These are phyloP conservation scores for Zangia roseola DNA, from an alignment of 768 basidiomycete species.

Conservation along the genomic window DNA sequence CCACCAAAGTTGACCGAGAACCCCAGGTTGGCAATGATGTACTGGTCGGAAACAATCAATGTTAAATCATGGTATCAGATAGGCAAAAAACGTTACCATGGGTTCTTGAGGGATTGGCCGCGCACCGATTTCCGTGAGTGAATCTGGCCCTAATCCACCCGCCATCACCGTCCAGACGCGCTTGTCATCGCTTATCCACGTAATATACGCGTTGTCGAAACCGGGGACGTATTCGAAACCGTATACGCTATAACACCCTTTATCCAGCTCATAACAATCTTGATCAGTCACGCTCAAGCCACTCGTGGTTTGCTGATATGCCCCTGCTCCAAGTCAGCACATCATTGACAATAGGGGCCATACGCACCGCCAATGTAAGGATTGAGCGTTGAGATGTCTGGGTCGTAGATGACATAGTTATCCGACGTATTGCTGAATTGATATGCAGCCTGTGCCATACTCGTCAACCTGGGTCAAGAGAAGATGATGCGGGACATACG, in stretches of 20 bases:
- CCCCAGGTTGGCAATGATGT: conserved; percentile 70
- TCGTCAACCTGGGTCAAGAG: not conserved
- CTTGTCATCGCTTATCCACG: conserved; percentile 62
- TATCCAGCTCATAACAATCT: conserved; percentile 43
- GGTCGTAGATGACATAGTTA: conserved; percentile 38
- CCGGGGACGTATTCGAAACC: conserved; percentile 56
- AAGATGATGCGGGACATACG: conserved; percentile 18
- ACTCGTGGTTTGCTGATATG: conserved; percentile 41
- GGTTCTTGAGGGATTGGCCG: conserved; percentile 71
- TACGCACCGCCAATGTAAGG: conserved; percentile 43
- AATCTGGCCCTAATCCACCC: conserved; percentile 50
- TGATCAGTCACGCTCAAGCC: conserved; percentile 38
- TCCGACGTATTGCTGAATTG: conserved; percentile 36
- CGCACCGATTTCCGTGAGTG: conserved; percentile 48
- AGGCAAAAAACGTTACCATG: conserved; percentile 39
- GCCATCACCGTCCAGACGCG: conserved; percentile 56
- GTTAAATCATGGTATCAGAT: no score
- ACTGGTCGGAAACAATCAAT: conserved; percentile 35
- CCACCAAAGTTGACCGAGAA: conserved; percentile 67
- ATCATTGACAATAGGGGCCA: not conserved
- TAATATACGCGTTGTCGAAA: conserved; percentile 57
- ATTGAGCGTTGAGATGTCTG: conserved; percentile 37
- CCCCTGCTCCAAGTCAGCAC: conserved; percentile 23
- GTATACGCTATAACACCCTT: conserved; percentile 45
- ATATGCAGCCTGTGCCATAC: conserved; percentile 41